Base-by-base conservation (phyloP, 1,284 basidiomycete genomes). In the Trichosporon sp. region DNA sequence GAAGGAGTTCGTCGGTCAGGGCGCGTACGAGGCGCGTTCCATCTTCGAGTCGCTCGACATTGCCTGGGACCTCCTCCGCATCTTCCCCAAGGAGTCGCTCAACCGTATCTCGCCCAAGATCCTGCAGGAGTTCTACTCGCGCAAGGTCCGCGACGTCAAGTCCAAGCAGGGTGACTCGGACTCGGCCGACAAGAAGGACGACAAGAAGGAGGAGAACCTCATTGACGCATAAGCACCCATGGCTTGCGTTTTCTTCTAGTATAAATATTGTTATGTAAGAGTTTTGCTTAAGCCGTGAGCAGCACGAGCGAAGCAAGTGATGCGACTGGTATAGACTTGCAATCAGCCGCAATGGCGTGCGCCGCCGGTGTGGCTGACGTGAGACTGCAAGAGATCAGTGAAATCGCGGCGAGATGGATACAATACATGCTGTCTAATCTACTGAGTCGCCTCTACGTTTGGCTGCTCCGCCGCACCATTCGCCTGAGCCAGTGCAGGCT, bases 61-160 rank as follows among this genome's bases (percentile, higher is more conserved):
- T 69, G 97, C 95, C 21, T 99, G 97, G 97, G 92, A 91, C 40
- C 86, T 99, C 71, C 88, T 99, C 77, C 91, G 97, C 77, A 97
- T 97, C 85, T 98, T 99, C 92, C 97, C 97, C 78, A 96, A 97
- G 86, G 96, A 98, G 86, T 93, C 95, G 85, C 89, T 99, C 75
- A 98, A 98, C 87, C 91, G 96, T 78, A 94, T 96, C 87, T 93
- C 89, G 80, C 93, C 93, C 78, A 93, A 83, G 81, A 79, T 82
- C 32, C 71, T 75, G 11, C 65, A 65, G 26, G 74, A 75, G 71
- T 75, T 75, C 70, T 75, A 75, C 74, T 70, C 70, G 46, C 74
- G 74, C 70, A 75, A 75, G 70, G 67, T 65, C 67, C 70, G 70
- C 67, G 70, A 74, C 68, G 65, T 68, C 26, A 51, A 68, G 48